A percentile compares a stretch with the other conserved stretches of the same genome.
Evolutionary conservation across 2,329 filamentous ascomycete genomes (phyloP).

Genomic region (Penicillium sp.): DNA sequence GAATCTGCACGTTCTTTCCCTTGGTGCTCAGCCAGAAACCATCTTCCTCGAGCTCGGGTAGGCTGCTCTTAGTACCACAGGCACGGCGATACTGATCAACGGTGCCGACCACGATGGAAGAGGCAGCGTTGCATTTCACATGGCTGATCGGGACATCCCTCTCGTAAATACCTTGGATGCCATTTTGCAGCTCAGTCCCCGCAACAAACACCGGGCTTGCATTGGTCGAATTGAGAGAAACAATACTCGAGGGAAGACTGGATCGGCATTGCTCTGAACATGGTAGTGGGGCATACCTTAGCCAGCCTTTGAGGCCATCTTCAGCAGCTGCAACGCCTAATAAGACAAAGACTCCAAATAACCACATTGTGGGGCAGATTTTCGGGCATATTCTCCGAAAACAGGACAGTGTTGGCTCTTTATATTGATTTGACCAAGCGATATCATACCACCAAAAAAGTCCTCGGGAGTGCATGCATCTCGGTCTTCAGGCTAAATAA

Average conservation of each 20-base stretch:
- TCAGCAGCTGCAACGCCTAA: conserved; percentile 49
- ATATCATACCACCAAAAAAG: conserved; percentile 3
- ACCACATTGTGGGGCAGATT: conserved; percentile 7
- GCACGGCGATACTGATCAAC: conserved; percentile 30
- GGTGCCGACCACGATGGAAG: conserved; percentile 34
- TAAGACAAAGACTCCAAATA: conserved; percentile 8
- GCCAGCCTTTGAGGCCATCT: conserved; percentile 63
- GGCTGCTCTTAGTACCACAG: conserved; percentile 18
- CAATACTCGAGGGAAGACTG: conserved; percentile 51
- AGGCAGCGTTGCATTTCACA: conserved; percentile 19
- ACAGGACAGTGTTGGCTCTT: background rate
- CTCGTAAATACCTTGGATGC: conserved; percentile 60
- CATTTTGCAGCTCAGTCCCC: conserved; percentile 59
- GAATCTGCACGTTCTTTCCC: conserved; percentile 50
- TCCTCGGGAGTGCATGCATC: conserved; percentile 2
- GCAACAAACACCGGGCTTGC: conserved; percentile 62
- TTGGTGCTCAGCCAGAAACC: conserved; percentile 62
- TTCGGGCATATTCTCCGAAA: background rate
- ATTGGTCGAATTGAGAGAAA: conserved; percentile 56
- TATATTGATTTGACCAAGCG: conserved; percentile 3
- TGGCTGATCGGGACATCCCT: conserved; percentile 43
- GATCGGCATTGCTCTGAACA: conserved; percentile 39
- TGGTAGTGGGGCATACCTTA: conserved; percentile 62
- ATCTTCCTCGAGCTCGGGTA: conserved; percentile 35
- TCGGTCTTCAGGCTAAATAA: conserved; percentile 19